These are phyloP conservation scores for Beta macrorhiza DNA, from an alignment of 179 eudicot species.

Conservation along the genomic window DNA sequence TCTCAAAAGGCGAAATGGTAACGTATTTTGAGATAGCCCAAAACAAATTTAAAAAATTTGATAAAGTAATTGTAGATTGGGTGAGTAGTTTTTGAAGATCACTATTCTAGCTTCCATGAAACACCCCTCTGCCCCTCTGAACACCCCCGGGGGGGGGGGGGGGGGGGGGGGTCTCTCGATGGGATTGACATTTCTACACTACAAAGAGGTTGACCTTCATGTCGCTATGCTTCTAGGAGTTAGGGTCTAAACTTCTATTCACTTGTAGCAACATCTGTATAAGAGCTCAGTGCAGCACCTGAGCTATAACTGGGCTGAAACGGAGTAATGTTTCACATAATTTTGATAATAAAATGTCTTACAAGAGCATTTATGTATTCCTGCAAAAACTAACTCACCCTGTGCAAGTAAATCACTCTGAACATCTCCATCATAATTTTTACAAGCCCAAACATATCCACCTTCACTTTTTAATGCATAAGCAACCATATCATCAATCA, in stretches of 20 bases:
- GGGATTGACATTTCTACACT: not conserved
- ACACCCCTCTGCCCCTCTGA: too few species aligned
- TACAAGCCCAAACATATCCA: conserved; percentile 99
- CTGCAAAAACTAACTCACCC: conserved; percentile 43
- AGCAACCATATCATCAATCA: conserved; percentile 99
- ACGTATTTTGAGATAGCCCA: too few species aligned
- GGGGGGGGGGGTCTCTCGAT: not conserved
- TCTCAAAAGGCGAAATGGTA: too few species aligned
- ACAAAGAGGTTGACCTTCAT: not conserved
- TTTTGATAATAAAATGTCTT: not conserved
- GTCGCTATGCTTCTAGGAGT: not conserved
- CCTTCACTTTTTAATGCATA: conserved; percentile 96
- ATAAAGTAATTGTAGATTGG: too few species aligned
- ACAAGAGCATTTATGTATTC: not conserved
- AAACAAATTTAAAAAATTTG: too few species aligned
- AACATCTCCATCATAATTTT: conserved; percentile 98
- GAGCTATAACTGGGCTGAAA: not conserved
- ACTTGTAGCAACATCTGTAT: not conserved
- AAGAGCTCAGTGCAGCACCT: not conserved
- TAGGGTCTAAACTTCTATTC: not conserved
- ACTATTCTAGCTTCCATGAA: not conserved
- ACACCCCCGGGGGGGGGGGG: too few species aligned
- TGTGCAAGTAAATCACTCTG: conserved; percentile 99
- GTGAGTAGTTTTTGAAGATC: too few species aligned
- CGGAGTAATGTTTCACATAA: not conserved